phyloP scores from a whole-genome alignment of 257 asterid genomes.

The Ligustrum vulgare region DNA sequence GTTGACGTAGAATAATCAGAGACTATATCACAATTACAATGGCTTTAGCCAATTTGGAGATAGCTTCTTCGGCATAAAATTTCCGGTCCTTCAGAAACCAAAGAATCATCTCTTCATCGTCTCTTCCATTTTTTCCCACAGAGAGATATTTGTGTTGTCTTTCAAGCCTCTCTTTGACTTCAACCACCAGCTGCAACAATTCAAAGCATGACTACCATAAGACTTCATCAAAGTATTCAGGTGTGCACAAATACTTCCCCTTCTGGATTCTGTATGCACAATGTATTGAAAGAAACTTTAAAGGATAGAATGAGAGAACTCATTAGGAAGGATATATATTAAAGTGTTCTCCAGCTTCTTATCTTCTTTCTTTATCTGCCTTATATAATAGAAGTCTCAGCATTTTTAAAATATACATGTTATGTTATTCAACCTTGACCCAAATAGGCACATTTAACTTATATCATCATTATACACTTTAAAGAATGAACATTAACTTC shows the following conservation, averaged over 20 bases:
- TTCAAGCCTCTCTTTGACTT: slow-evolving; percentile 81
- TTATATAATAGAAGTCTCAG: not conserved
- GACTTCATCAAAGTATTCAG: slow-evolving; percentile 6
- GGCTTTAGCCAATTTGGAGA: slow-evolving; percentile 79
- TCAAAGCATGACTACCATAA: slow-evolving; percentile 11
- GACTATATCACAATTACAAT: slow-evolving; percentile 46
- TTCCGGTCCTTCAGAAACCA: slow-evolving; percentile 91
- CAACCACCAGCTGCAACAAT: slow-evolving; percentile 60
- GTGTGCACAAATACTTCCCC: slow-evolving; percentile 12
- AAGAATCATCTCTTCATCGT: slow-evolving; percentile 87
- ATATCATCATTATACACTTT: not conserved
- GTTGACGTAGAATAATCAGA: not conserved
- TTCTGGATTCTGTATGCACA: not conserved
- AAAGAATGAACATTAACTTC: not conserved
- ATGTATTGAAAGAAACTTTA: not conserved
- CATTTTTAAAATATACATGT: not conserved
- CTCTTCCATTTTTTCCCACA: slow-evolving; percentile 84
- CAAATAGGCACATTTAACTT: not conserved
- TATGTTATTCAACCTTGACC: not conserved
- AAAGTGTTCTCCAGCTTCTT: not conserved
- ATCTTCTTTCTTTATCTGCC: not conserved
- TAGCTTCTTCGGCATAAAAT: slow-evolving; percentile 67
- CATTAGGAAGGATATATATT: not conserved
- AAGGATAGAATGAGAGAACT: slow-evolving; percentile 1
- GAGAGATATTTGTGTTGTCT: slow-evolving; percentile 67